Base-by-base conservation (phyloP, 2,329 filamentous ascomycete species). In the Neonectria faginata region DNA sequence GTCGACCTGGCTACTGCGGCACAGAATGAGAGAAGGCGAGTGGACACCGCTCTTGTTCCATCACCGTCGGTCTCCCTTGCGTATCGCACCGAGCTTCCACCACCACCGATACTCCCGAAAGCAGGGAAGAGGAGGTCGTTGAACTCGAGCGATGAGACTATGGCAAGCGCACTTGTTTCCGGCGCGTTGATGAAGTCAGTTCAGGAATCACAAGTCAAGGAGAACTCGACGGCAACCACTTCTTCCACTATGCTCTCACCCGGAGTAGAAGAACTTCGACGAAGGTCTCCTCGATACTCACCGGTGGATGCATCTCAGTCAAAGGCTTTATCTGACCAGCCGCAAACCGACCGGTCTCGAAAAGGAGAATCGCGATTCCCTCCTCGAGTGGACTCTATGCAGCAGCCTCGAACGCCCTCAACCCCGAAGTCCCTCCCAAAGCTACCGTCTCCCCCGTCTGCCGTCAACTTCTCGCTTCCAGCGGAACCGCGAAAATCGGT, bases 211-310 rank as follows among this genome's bases (percentile, higher is more conserved):
- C 18, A 56, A 25, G 51, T 58, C 7, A 52, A 60, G 16, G 67
- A 71, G 33, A 75, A 71, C 63, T 72, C 73, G 2, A 76, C 77
- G 54, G 83, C 80, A 1, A 77, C 75, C 12, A 83, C 81, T 4
- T 84, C 83, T 11, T 84, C 82, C 2, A 79, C 82, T 8, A 82
- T 86, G 70, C 73, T 85, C 7, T 88, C 86, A 4, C 86, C 86
- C 0, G 81, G 80, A 2, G 73, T 77, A 4, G 85, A 87, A 7
- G 83, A 82, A 47, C 69, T 88, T 29, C 81, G 85, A 11, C 81
- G 84, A 67, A 79, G 86, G 50, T 88, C 86, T 2, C 86, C 86
- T 16, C 77, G 82, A 51, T 78, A 82, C 9, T 69, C 75, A 6
- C 54, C 55, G 5, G 22, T 36, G 14, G 48, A 55, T 31, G 25